Evolutionary conservation across 2,329 filamentous ascomycete genomes (phyloP).

Genomic region (Magnaporthiopsis incrustans): DNA sequence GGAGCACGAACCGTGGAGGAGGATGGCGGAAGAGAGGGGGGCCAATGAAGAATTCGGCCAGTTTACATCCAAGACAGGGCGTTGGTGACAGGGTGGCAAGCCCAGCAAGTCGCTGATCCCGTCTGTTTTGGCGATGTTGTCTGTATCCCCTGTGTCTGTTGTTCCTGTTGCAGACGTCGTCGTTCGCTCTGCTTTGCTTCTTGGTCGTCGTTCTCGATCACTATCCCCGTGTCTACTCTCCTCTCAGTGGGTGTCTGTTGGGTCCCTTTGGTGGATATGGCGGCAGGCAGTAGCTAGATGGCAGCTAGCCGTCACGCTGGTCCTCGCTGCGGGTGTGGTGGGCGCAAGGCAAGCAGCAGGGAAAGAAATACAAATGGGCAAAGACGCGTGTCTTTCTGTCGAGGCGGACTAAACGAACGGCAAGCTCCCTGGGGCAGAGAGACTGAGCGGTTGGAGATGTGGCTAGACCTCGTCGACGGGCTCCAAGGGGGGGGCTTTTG

Average conservation of each 20-base stretch:
- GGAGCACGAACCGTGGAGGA: constrained; percentile 3
- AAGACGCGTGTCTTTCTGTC: neutral
- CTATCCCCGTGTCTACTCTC: neutral
- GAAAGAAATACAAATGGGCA: neutral
- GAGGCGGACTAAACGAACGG: neutral
- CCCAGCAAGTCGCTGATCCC: neutral
- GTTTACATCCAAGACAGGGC: constrained; percentile 3
- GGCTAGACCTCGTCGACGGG: neutral
- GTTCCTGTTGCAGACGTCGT: neutral
- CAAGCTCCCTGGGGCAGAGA: neutral
- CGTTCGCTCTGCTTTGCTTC: too few relatives aligned
- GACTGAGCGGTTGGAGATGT: neutral
- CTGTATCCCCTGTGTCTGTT: neutral
- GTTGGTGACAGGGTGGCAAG: neutral
- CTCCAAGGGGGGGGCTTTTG: constrained; percentile 25
- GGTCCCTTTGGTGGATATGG: neutral
- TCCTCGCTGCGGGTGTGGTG: too few relatives aligned
- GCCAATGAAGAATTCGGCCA: neutral
- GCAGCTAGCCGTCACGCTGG: neutral
- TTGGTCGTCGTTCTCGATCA: neutral
- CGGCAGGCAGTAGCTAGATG: neutral
- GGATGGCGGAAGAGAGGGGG: constrained; percentile 2
- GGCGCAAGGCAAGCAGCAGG: neutral
- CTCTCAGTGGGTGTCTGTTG: neutral
- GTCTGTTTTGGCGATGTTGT: neutral